phyloP scores from a whole-genome alignment of 139 green algal genomes.

The Coccomyxa sp. region DNA sequence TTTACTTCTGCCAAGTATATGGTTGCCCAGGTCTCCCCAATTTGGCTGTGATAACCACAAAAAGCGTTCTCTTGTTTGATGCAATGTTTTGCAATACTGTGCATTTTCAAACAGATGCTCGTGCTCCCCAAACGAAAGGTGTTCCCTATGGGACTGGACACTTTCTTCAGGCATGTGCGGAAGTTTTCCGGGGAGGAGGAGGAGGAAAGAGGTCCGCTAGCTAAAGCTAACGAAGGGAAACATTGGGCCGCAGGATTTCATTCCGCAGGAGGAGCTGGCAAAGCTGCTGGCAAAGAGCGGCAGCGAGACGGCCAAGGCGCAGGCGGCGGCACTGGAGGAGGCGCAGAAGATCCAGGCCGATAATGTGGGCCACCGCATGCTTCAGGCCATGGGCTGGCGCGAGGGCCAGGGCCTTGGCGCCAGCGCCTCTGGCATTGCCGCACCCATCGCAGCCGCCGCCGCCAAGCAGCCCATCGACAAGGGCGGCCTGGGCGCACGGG shows the following conservation, averaged over 20 bases:
- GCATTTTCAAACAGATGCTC: too few species aligned
- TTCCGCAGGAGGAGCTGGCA: conserved; percentile 67
- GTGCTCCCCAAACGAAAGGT: too few species aligned
- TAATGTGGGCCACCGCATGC: conserved; percentile 77
- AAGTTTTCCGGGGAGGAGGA: too few species aligned
- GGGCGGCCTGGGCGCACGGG: conserved; percentile 43
- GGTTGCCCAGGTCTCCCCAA: too few species aligned
- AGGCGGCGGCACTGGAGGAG: conserved; percentile 18
- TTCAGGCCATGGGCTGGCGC: conserved; percentile 77
- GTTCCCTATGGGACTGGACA: too few species aligned
- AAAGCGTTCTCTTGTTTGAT: too few species aligned
- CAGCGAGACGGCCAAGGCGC: conserved; percentile 13
- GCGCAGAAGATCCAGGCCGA: conserved; percentile 30
- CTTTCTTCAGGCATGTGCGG: too few species aligned
- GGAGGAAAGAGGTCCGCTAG: too few species aligned
- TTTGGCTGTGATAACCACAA: too few species aligned
- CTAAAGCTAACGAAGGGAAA: too few species aligned
- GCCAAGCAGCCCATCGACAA: conserved; percentile 16
- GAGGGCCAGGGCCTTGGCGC: conserved; percentile 59
- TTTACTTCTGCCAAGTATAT: too few species aligned
- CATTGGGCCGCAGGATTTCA: conserved; percentile 47
- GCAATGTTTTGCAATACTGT: too few species aligned
- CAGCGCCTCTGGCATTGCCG: conserved; percentile 33
- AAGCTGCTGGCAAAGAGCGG: conserved; percentile 48
- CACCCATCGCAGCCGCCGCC: conserved; percentile 33